These are phyloP conservation scores for Epichloe uncinata DNA, from an alignment of 2,329 filamentous ascomycete genomes.

Conservation along the genomic window DNA sequence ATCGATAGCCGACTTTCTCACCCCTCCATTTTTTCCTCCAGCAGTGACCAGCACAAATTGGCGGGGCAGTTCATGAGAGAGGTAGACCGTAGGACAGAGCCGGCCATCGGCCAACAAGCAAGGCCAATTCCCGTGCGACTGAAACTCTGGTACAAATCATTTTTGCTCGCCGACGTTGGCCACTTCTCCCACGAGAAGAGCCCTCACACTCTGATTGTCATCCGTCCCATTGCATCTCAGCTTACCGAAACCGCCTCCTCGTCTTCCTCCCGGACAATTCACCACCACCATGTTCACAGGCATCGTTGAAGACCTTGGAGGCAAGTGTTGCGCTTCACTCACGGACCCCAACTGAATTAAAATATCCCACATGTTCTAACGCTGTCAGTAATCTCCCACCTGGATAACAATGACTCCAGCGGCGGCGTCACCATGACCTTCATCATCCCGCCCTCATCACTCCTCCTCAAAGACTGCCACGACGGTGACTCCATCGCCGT, in stretches of 20 bases:
- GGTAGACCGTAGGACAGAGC: background rate
- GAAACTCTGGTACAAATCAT: background rate
- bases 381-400: slow-evolving; percentile 62
- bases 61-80: background rate
- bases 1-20: slow-evolving; percentile 3
- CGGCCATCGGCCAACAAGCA: background rate
- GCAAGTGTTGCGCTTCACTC: slow-evolving; percentile 37
- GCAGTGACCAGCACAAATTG: background rate
- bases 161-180: background rate
- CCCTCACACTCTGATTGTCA: background rate
- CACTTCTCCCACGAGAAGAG: background rate
- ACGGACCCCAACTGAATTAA: too few species aligned
- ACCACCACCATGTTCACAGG: slow-evolving; percentile 72
- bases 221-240: background rate
- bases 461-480: slow-evolving; percentile 71
- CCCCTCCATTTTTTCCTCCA: background rate
- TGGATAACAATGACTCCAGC: slow-evolving; percentile 68
- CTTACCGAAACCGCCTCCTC: background rate
- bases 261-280: background rate
- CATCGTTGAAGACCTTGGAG: slow-evolving; percentile 83
- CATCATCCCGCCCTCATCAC: slow-evolving; percentile 47
- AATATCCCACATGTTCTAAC: slow-evolving; percentile 3
- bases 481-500: slow-evolving; percentile 89
- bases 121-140: background rate
- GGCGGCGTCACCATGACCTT: slow-evolving; percentile 89